Evolutionary conservation across 192 early-diverging fungal species (phyloP).

Genomic region (Podila epicladia): DNA sequence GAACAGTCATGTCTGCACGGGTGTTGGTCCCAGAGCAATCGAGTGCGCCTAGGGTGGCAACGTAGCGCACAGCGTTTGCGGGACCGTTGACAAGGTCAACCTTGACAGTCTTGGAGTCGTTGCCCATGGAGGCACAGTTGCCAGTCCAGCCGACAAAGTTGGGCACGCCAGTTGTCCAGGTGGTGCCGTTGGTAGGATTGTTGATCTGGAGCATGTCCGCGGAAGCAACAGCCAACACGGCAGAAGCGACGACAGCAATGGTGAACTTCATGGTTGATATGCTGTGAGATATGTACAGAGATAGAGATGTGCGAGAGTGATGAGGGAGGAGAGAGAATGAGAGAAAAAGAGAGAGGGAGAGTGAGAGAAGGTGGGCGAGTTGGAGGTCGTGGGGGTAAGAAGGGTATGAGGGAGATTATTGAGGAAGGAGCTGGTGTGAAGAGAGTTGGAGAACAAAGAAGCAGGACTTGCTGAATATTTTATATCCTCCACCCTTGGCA

Average conservation of each 20-base stretch:
- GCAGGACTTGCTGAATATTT: no score
- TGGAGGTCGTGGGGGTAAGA: not conserved
- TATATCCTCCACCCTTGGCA: no score
- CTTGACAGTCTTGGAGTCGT: constrained; percentile 40
- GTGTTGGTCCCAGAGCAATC: constrained; percentile 47
- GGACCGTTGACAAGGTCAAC: constrained; percentile 49
- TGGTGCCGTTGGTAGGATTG: constrained; percentile 42
- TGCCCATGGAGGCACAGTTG: constrained; percentile 51
- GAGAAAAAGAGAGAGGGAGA: constrained; percentile 1
- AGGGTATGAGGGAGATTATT: not conserved
- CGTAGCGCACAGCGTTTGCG: constrained; percentile 39
- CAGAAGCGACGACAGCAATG: constrained; percentile 1
- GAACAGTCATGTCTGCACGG: constrained; percentile 46
- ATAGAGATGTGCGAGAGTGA: not conserved
- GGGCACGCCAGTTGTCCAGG: constrained; percentile 36
- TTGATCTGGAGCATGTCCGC: constrained; percentile 51
- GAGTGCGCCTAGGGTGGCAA: constrained; percentile 35
- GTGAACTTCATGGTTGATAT: constrained; percentile 23
- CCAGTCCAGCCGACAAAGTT: constrained; percentile 49
- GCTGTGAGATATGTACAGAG: not conserved
- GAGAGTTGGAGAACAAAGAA: not conserved
- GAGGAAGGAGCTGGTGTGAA: not conserved
- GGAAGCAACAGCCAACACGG: constrained; percentile 8
- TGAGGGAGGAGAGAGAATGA: not conserved
- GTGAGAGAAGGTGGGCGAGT: not conserved